phyloP scores from a whole-genome alignment of 2,329 filamentous ascomycete genomes.

The Fusarium sp. region DNA sequence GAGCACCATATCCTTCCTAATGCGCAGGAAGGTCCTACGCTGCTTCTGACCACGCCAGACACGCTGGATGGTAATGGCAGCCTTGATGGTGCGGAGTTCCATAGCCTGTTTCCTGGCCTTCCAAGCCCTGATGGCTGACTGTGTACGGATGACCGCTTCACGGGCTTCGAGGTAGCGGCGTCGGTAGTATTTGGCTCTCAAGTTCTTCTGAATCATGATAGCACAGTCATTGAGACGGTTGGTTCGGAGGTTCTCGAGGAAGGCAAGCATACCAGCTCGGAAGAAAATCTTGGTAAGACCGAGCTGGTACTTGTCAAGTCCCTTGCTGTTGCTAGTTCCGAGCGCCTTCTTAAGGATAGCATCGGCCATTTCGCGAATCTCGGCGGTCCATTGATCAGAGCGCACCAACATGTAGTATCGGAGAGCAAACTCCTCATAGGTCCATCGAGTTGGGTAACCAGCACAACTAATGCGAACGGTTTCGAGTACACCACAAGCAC shows the following conservation, averaged over 20 bases:
- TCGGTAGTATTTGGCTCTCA: slow-evolving; percentile 93
- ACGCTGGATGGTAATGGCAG: slow-evolving; percentile 92
- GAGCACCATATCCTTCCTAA: slow-evolving; percentile 83
- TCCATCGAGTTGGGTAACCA: slow-evolving; percentile 97
- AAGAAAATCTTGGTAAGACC: slow-evolving; percentile 99
- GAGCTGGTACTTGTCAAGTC: slow-evolving; percentile 93
- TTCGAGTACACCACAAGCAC: slow-evolving; percentile 98
- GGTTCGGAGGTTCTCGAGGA: slow-evolving; percentile 92
- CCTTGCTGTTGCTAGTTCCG: slow-evolving; percentile 75
- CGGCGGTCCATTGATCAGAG: slow-evolving; percentile 87
- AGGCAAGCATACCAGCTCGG: slow-evolving; percentile 97
- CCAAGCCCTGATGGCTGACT: slow-evolving; percentile 79
- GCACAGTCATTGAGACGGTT: slow-evolving; percentile 90
- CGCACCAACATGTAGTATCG: slow-evolving; percentile 98
- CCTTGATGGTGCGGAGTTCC: slow-evolving; percentile 81
- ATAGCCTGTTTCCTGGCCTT: slow-evolving; percentile 79
- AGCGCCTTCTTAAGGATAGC: slow-evolving; percentile 89
- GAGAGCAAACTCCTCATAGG: slow-evolving; percentile 96
- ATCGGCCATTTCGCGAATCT: slow-evolving; percentile 93
- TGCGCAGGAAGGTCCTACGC: slow-evolving; percentile 77
- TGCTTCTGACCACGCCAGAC: slow-evolving; percentile 95
- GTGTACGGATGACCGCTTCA: slow-evolving; percentile 78
- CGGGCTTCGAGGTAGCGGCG: slow-evolving; percentile 88
- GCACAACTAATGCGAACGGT: slow-evolving; percentile 97
- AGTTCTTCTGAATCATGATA: slow-evolving; percentile 98